A percentile compares a stretch with the other conserved stretches of the same genome.
phyloP scores from a whole-genome alignment of 257 asterid species.

The Dorcoceras hygrometricum region DNA sequence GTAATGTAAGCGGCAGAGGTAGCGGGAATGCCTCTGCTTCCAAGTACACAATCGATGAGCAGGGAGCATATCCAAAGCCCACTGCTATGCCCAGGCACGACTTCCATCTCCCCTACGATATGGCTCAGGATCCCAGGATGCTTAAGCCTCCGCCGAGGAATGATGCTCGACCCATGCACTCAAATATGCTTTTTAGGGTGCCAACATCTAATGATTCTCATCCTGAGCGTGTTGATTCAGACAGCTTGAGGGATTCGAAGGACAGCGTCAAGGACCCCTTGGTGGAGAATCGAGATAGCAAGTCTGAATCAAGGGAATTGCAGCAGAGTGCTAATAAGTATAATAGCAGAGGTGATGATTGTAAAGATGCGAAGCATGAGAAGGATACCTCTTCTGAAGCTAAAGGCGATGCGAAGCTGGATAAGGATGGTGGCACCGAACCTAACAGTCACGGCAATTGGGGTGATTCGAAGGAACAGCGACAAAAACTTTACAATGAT shows the following conservation, averaged over 20 bases:
- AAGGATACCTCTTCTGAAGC: slow-evolving; percentile 59
- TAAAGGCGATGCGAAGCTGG: slow-evolving; percentile 55
- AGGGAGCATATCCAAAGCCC: slow-evolving; percentile 48
- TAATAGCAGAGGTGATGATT: slow-evolving; percentile 59
- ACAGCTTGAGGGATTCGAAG: slow-evolving; percentile 56
- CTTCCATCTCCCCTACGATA: slow-evolving; percentile 60
- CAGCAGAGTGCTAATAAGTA: slow-evolving; percentile 52
- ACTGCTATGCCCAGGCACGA: slow-evolving; percentile 51
- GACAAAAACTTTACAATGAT: slow-evolving; percentile 60
- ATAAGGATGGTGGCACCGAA: slow-evolving; percentile 62
- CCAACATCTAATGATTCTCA: slow-evolving; percentile 55
- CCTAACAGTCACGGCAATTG: slow-evolving; percentile 49
- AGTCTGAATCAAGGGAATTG: slow-evolving; percentile 60
- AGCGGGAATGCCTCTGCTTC: no score
- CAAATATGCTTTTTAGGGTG: slow-evolving; percentile 51
- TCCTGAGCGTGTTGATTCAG: slow-evolving; percentile 55
- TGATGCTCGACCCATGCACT: slow-evolving; percentile 64
- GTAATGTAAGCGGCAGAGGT: no score
- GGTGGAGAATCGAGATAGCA: slow-evolving; percentile 60
- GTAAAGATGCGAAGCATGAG: slow-evolving; percentile 59
- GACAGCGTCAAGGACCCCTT: slow-evolving; percentile 52
- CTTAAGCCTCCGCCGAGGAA: slow-evolving; percentile 60
- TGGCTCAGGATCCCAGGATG: slow-evolving; percentile 61
- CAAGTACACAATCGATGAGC: slow-evolving; percentile 69
- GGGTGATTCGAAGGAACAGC: slow-evolving; percentile 66